Conservation (phyloP, 1,139 yeast genomes). For the Yarrowia galli region DNA sequence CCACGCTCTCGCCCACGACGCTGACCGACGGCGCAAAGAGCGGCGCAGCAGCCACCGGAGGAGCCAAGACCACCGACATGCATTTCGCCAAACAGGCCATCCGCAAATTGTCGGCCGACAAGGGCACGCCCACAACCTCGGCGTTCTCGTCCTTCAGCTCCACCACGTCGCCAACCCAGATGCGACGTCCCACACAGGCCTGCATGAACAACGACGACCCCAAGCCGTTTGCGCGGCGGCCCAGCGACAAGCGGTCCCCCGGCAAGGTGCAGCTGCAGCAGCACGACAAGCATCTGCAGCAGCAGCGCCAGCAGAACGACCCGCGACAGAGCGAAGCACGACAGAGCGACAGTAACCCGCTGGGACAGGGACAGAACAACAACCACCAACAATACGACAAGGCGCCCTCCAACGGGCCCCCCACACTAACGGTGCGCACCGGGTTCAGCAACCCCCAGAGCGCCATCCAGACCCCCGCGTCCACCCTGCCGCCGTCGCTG, state of each 20-base stretch:
- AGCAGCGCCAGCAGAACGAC: conserved; percentile 13
- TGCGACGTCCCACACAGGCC: conserved; percentile 24
- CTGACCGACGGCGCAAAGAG: conserved; percentile 8
- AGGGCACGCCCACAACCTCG: conserved; percentile 23
- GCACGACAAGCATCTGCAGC: conserved; percentile 19
- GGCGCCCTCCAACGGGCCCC: conserved; percentile 6
- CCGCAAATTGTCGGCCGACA: conserved; percentile 29
- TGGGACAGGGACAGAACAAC: too few species aligned
- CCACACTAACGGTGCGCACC: conserved; percentile 28
- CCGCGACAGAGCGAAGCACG: background rate
- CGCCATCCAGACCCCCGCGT: conserved; percentile 49
- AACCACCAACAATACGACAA: conserved; percentile 2
- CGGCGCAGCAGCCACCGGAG: background rate
- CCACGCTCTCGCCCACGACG: conserved; percentile 34
- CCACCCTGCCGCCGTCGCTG: conserved; percentile 44
- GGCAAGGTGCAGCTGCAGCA: conserved; percentile 6
- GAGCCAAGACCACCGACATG: conserved; percentile 4
- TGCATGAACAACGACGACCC: conserved; percentile 23
- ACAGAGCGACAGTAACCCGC: too few species aligned
- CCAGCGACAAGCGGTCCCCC: conserved; percentile 11
- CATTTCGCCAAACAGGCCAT: conserved; percentile 35
- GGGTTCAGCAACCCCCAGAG: conserved; percentile 35
- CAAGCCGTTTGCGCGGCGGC: conserved; percentile 30
- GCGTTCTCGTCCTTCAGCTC: conserved; percentile 14
- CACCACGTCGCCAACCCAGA: conserved; percentile 32